Conservation (phyloP, 192 early-diverging fungal genomes). For the Phlyctochytrium arcticum region DNA sequence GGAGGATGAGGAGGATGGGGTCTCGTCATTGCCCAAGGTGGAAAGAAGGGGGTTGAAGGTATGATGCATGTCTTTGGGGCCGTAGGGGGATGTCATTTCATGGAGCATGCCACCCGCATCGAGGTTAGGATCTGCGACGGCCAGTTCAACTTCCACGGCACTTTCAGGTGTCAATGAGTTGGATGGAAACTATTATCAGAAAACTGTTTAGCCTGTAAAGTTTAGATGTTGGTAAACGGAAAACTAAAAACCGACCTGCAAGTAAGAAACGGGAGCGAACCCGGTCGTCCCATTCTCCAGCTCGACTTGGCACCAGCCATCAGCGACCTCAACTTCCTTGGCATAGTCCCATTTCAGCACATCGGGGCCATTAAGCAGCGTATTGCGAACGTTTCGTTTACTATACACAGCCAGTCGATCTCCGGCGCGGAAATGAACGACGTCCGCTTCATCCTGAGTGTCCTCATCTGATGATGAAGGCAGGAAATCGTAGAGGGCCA, state of each 20-base stretch:
- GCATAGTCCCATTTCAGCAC: not conserved
- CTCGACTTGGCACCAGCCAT: slow-evolving; percentile 25
- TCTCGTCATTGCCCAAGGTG: too few relatives aligned
- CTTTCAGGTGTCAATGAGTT: slow-evolving; percentile 9
- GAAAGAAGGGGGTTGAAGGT: too few relatives aligned
- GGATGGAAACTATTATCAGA: not conserved
- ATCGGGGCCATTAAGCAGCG: slow-evolving; percentile 1
- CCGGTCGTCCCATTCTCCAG: not conserved
- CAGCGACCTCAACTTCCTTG: slow-evolving; percentile 20
- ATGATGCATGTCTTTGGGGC: too few relatives aligned
- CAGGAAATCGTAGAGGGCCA: slow-evolving; percentile 11
- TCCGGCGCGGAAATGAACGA: slow-evolving; percentile 1
- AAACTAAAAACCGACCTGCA: not conserved
- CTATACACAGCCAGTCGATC: slow-evolving; percentile 14
- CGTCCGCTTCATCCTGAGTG: not conserved
- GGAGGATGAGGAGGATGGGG: not conserved
- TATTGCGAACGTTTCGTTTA: slow-evolving; percentile 15
- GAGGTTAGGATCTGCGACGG: slow-evolving; percentile 1
- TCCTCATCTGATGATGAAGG: slow-evolving; percentile 4
- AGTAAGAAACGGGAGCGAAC: slow-evolving; percentile 24
- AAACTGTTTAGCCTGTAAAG: too few relatives aligned
- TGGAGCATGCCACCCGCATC: not conserved
- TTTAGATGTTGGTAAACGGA: not conserved
- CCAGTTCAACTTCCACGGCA: slow-evolving; percentile 9
- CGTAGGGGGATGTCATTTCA: too few relatives aligned